A percentile compares a stretch with the other conserved stretches of the same genome.
phyloP scores from a whole-genome alignment of 805 yeast species.

The Metschnikowia vanudenii region DNA sequence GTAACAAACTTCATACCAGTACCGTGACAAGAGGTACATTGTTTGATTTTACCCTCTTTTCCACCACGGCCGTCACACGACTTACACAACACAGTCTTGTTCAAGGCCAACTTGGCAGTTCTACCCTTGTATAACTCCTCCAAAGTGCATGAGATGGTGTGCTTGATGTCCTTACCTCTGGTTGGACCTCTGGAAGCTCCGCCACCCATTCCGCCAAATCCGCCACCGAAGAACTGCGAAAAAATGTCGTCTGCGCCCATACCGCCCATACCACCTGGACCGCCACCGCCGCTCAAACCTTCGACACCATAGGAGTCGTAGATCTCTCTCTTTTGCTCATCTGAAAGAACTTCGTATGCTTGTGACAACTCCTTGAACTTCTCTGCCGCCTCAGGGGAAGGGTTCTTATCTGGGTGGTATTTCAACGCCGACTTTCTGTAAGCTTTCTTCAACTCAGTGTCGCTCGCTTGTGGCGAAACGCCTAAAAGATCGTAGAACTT shows the following conservation, averaged over 20 bases:
- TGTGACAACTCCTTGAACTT: constrained; percentile 87
- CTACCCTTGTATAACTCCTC: constrained; percentile 95
- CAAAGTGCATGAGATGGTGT: constrained; percentile 76
- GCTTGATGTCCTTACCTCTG: constrained; percentile 88
- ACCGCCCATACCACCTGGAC: constrained; percentile 50
- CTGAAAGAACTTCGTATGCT: constrained; percentile 87
- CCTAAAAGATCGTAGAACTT: constrained; percentile 74
- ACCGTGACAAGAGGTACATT: constrained; percentile 87
- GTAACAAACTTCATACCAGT: constrained; percentile 88
- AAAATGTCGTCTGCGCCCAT: constrained; percentile 72
- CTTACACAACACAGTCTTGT: constrained; percentile 86
- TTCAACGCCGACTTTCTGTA: constrained; percentile 79
- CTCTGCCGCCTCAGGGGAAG: constrained; percentile 82
- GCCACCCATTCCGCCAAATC: constrained; percentile 55
- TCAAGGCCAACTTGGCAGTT: constrained; percentile 88
- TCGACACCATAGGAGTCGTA: constrained; percentile 93
- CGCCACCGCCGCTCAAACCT: constrained; percentile 59
- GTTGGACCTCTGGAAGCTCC: constrained; percentile 79
- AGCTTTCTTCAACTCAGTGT: constrained; percentile 73
- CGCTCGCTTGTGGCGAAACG: constrained; percentile 67
- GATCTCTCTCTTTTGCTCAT: constrained; percentile 80
- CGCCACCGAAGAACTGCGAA: constrained; percentile 78
- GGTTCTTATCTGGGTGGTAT: constrained; percentile 74
- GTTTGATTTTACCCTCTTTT: constrained; percentile 82
- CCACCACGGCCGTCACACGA: constrained; percentile 96